Conservation (phyloP, 73 alveolate species). For the Stentor coeruleus region DNA sequence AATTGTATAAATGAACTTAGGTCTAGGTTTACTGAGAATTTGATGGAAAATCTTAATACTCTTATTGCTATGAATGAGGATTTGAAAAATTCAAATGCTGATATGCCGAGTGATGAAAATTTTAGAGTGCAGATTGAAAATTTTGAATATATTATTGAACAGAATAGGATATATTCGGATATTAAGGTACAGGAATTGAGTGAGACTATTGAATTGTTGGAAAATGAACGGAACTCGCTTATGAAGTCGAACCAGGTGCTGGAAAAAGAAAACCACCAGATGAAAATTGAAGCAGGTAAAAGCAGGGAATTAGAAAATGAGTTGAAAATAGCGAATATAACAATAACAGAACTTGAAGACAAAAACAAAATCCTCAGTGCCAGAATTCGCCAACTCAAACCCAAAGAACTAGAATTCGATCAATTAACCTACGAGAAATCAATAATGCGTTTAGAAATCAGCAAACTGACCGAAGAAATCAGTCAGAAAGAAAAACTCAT, state of each 20-base stretch:
- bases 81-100: not conserved
- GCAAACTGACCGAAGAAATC: not conserved
- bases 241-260: not conserved
- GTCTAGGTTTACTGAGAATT: not conserved
- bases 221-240: not conserved
- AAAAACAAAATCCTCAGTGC: not conserved
- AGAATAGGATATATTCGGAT: not conserved
- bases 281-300: not conserved
- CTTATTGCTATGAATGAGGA: not conserved
- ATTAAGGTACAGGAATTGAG: not conserved
- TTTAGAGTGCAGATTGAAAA: not conserved
- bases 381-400: not conserved
- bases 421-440: not conserved
- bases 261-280: not conserved
- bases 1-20: not conserved
- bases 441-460: too few relatives aligned
- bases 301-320: not conserved
- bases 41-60: not conserved
- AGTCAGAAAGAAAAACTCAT: not conserved
- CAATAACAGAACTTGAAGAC: not conserved
- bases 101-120: not conserved
- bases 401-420: not conserved
- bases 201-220: not conserved
- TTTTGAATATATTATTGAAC: not conserved
- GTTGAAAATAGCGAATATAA: not conserved